Percentiles rank a stretch among this genome's conserved stretches.
phyloP scores from a whole-genome alignment of 225 moss, liverwort and hornwort genomes.

The Neckera pumila region DNA sequence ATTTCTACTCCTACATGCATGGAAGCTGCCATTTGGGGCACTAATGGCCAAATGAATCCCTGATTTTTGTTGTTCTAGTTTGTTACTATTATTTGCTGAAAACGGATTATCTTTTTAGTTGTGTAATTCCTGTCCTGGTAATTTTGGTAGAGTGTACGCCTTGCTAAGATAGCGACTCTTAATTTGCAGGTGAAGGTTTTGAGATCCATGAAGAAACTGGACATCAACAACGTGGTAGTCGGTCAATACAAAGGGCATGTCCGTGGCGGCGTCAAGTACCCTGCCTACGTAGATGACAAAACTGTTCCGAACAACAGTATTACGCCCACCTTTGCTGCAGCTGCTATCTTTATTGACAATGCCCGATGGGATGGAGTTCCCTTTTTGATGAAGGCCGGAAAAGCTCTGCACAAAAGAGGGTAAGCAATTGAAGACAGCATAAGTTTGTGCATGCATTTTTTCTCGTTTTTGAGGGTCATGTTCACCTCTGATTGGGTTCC shows the following conservation, averaged over 20 bases:
- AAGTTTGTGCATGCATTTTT: neutral
- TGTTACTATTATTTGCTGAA: neutral
- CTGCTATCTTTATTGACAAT: constrained; percentile 87
- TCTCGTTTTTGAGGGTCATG: neutral
- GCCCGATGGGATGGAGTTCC: constrained; percentile 97
- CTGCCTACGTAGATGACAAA: constrained; percentile 76
- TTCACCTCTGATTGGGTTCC: neutral
- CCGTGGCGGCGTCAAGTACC: constrained; percentile 76
- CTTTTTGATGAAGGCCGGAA: constrained; percentile 93
- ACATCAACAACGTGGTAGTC: constrained; percentile 53
- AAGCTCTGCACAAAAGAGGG: constrained; percentile 80
- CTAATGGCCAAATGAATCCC: neutral
- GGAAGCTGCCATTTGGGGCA: neutral
- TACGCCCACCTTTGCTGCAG: constrained; percentile 89
- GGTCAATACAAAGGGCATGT: constrained; percentile 88
- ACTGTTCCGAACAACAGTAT: constrained; percentile 86
- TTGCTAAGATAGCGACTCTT: neutral
- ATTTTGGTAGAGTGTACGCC: neutral
- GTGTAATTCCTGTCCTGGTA: neutral
- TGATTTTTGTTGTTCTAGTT: neutral
- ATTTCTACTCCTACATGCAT: neutral
- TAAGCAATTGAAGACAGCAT: neutral
- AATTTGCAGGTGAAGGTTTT: constrained; percentile 76
- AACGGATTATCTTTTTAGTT: neutral
- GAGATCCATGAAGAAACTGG: constrained; percentile 69